phyloP scores from a whole-genome alignment of 2,329 filamentous ascomycete genomes.

The Graphiopsis chlorocephala region DNA sequence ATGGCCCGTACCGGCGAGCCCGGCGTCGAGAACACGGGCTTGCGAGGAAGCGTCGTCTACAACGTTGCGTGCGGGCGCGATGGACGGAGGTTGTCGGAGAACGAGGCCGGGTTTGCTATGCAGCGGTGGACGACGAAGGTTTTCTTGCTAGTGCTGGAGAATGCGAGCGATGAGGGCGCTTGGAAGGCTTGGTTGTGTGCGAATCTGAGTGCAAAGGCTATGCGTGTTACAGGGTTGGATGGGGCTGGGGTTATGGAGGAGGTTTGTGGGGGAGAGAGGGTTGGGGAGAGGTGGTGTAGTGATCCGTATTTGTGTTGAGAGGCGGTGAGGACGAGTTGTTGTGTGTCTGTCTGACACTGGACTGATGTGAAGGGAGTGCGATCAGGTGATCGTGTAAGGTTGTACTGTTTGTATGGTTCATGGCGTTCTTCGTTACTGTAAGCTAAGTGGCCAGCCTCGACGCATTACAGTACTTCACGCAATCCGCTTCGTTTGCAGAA shows the following conservation, averaged over 20 bases:
- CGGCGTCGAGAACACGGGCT: conserved; percentile 17
- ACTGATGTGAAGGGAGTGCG: neutral
- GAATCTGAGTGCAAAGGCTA: conserved; percentile 20
- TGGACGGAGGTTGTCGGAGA: conserved; percentile 12
- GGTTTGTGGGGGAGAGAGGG: neutral
- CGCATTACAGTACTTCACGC: neutral
- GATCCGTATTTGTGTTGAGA: conserved; percentile 1
- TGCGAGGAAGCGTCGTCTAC: conserved; percentile 22
- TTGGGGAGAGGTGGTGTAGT: neutral
- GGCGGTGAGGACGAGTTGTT: too few relatives aligned
- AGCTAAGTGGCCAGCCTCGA: neutral
- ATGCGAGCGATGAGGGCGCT: conserved; percentile 21
- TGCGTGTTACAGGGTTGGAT: conserved; percentile 27
- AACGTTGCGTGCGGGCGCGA: conserved; percentile 24
- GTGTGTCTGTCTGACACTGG: neutral
- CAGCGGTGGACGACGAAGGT: conserved; percentile 20
- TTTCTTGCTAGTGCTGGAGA: conserved; percentile 23
- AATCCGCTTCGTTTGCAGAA: too few relatives aligned
- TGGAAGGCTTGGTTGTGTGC: conserved; percentile 24
- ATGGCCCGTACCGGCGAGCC: conserved; percentile 11
- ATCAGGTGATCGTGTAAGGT: neutral
- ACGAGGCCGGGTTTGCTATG: conserved; percentile 18
- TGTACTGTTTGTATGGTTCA: neutral
- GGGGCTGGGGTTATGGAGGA: conserved; percentile 19
- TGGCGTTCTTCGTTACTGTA: neutral